Conservation (phyloP, 2,329 filamentous ascomycete species). For the Huntiella savannae region DNA sequence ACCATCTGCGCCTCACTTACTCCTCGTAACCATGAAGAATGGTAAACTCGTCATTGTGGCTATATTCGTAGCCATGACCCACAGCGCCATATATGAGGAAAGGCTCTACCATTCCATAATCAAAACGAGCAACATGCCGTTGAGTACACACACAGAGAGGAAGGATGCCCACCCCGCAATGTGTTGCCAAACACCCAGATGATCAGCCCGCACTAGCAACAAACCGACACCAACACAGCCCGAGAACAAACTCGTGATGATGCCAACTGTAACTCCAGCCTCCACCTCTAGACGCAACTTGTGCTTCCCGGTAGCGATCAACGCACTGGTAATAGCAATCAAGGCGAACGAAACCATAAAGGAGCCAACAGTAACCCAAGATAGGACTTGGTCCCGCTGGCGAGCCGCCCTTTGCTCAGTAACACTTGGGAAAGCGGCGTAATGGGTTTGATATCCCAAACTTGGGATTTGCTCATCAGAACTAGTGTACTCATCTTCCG, state of each 20-base stretch:
- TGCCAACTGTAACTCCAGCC: conserved; percentile 49
- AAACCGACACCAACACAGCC: conserved; percentile 41
- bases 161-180: conserved; percentile 22
- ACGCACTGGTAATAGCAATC: conserved; percentile 41
- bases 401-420: conserved; percentile 28
- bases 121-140: conserved; percentile 25
- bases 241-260: conserved; percentile 45
- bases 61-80: too few species aligned
- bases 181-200: conserved; percentile 24
- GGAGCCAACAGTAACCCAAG: conserved; percentile 31
- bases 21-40: neutral
- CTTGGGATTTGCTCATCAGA: conserved; percentile 28
- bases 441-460: conserved; percentile 33
- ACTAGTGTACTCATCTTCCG: conserved; percentile 27
- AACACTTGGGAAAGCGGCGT: conserved; percentile 30
- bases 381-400: conserved; percentile 36
- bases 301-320: conserved; percentile 49
- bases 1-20: too few species aligned
- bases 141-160: conserved; percentile 21
- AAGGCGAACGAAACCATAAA: conserved; percentile 43
- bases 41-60: too few species aligned
- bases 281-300: conserved; percentile 55
- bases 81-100: too few species aligned
- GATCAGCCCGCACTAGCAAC: conserved; percentile 32
- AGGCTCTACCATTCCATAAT: conserved; percentile 17